Percentiles rank a stretch among this genome's conserved stretches.
Evolutionary conservation across 768 basidiomycete genomes (phyloP).

Genomic region (Clitopilus passeckerianus): DNA sequence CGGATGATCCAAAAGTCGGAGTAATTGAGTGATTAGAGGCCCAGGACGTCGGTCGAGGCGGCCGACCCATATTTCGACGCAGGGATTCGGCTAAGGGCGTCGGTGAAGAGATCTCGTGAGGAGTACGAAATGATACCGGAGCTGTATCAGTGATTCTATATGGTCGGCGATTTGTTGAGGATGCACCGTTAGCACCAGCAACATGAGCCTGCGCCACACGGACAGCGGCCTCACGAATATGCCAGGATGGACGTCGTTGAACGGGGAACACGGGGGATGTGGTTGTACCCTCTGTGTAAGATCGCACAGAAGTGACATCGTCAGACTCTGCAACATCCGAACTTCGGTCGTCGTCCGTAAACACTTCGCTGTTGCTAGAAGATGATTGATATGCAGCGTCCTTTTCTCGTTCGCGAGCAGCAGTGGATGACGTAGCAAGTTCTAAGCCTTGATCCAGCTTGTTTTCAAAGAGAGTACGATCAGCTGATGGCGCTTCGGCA

Average conservation of each 20-base stretch:
- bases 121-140: conserved; percentile 16
- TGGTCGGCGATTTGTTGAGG: conserved; percentile 20
- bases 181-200: conserved; percentile 8
- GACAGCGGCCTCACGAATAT: conserved; percentile 25
- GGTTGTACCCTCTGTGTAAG: conserved; percentile 50
- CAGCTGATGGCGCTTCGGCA: conserved; percentile 63
- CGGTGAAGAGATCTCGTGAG: conserved; percentile 12
- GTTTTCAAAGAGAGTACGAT: conserved; percentile 62
- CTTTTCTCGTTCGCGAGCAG: conserved; percentile 49
- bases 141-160: conserved; percentile 19
- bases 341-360: conserved; percentile 60
- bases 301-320: conserved; percentile 64
- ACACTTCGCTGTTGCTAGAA: conserved; percentile 59
- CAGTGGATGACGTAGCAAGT: conserved; percentile 61
- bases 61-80: conserved; percentile 37
- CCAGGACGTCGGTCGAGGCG: conserved; percentile 32
- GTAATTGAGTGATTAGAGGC: conserved; percentile 34
- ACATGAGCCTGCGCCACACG: conserved; percentile 15
- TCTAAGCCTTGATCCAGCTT: conserved; percentile 62
- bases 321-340: conserved; percentile 62
- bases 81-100: neutral
- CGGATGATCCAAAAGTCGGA: conserved; percentile 27
- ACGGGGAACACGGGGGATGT: conserved; percentile 18
- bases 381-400: conserved; percentile 36
- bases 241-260: conserved; percentile 45